Percentiles rank a stretch among this genome's conserved stretches.
phyloP scores from a whole-genome alignment of 805 yeast species.

The Dipodascus geniculatus region DNA sequence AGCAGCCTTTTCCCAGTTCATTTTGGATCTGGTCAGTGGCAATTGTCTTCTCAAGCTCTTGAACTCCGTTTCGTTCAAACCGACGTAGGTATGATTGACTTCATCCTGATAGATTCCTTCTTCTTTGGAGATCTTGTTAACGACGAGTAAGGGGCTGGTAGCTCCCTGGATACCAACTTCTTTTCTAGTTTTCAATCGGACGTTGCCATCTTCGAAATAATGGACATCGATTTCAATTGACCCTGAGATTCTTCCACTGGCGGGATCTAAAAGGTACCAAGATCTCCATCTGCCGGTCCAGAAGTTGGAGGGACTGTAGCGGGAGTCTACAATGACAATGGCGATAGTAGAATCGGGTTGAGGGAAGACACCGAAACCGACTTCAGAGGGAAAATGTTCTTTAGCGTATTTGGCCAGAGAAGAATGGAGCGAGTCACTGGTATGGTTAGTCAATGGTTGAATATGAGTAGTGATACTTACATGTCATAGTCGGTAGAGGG shows the following conservation, averaged over 20 bases:
- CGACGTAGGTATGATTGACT: constrained; percentile 50
- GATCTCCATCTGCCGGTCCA: constrained; percentile 89
- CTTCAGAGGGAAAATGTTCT: constrained; percentile 56
- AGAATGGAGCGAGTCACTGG: constrained; percentile 15
- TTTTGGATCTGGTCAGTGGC: constrained; percentile 83
- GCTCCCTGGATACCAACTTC: constrained; percentile 11
- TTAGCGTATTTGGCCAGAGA: constrained; percentile 40
- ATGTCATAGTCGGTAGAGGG: constrained; percentile 6
- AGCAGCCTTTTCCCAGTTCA: constrained; percentile 93
- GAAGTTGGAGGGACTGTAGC: constrained; percentile 61
- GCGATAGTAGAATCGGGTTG: constrained; percentile 21
- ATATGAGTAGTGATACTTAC: background rate
- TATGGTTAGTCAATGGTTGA: constrained; percentile 7
- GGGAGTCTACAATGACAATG: constrained; percentile 58
- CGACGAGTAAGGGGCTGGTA: constrained; percentile 20
- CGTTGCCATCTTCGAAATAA: constrained; percentile 94
- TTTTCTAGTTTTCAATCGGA: constrained; percentile 48
- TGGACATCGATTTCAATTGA: constrained; percentile 61
- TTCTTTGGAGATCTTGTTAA: constrained; percentile 37
- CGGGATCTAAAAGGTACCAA: constrained; percentile 36
- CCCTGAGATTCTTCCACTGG: constrained; percentile 35
- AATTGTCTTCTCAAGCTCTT: constrained; percentile 80
- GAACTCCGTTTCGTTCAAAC: constrained; percentile 69
- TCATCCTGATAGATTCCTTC: constrained; percentile 52
- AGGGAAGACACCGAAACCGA: constrained; percentile 35